A percentile compares a stretch with the other conserved stretches of the same genome.
Conservation (phyloP, 805 yeast species). For the Spathaspora sp. region DNA sequence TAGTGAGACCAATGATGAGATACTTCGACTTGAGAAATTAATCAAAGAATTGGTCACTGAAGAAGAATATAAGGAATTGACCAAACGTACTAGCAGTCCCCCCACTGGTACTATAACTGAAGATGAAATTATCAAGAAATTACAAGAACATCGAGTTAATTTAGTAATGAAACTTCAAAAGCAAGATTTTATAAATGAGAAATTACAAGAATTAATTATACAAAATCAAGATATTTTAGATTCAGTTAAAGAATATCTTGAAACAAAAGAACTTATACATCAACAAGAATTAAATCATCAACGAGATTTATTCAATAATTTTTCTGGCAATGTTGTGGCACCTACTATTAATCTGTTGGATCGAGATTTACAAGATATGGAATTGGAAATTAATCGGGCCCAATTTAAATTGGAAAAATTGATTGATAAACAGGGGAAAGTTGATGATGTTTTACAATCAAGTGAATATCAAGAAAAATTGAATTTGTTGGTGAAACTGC, state of each 20-base stretch:
- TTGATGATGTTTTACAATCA: conserved; percentile 6
- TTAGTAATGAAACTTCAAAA: conserved; percentile 37
- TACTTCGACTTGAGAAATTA: conserved; percentile 15
- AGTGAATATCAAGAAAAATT: conserved; percentile 14
- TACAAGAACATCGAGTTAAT: conserved; percentile 27
- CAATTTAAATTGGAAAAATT: conserved; percentile 4
- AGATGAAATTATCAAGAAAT: conserved; percentile 14
- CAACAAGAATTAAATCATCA: conserved; percentile 12
- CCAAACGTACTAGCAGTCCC: background rate
- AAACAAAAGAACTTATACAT: conserved; percentile 16
- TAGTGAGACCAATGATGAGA: conserved; percentile 15
- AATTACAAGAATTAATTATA: conserved; percentile 27
- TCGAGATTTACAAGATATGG: conserved; percentile 9
- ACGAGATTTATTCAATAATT: conserved; percentile 10
- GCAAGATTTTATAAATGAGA: conserved; percentile 29
- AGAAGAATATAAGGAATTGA: conserved; percentile 10
- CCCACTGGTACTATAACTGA: background rate
- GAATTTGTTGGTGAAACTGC: conserved; percentile 11
- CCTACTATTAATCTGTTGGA: conserved; percentile 14
- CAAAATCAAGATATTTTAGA: conserved; percentile 32
- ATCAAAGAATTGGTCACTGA: conserved; percentile 16
- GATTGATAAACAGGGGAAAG: background rate
- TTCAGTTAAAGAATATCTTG: conserved; percentile 29
- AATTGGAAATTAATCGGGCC: conserved; percentile 7
- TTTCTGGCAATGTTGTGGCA: conserved; percentile 8